Evolutionary conservation across 2,329 filamentous ascomycete species (phyloP).

Genomic region (Colletotrichum echinochloae): DNA sequence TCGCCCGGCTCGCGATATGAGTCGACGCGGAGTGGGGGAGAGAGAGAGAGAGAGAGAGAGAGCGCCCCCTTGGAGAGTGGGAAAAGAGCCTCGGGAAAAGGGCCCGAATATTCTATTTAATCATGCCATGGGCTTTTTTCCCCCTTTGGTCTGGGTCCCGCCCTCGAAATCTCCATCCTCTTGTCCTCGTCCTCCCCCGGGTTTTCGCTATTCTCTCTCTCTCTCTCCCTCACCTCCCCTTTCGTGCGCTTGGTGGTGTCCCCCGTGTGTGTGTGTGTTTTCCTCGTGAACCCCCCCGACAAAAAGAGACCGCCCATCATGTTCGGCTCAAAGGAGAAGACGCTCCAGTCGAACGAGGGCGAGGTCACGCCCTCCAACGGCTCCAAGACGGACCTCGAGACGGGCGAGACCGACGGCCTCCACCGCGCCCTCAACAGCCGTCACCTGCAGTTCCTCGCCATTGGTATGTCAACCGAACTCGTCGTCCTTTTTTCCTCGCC

Average conservation of each 20-base stretch:
- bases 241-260: too few species aligned
- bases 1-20: too few species aligned
- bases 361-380: constrained; percentile 36
- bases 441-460: constrained; percentile 64
- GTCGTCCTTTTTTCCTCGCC: not conserved
- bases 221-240: constrained; percentile 2
- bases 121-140: constrained; percentile 26
- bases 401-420: constrained; percentile 50
- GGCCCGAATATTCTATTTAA: constrained; percentile 33
- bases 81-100: not conserved
- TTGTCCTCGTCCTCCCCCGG: constrained; percentile 12
- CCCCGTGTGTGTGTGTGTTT: too few species aligned
- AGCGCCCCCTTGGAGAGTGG: constrained; percentile 19
- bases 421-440: constrained; percentile 53
- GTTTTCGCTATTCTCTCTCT: not conserved
- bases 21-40: too few species aligned
- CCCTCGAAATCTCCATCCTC: not conserved
- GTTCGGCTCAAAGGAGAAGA: constrained; percentile 39
- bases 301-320: constrained; percentile 13
- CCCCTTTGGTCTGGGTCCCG: not conserved
- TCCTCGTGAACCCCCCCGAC: not conserved
- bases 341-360: constrained; percentile 32
- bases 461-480: constrained; percentile 52
- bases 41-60: too few species aligned
- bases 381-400: constrained; percentile 51